Base-by-base conservation (phyloP, 2,329 filamentous ascomycete species). In the Neopestalotiopsis clavispora region DNA sequence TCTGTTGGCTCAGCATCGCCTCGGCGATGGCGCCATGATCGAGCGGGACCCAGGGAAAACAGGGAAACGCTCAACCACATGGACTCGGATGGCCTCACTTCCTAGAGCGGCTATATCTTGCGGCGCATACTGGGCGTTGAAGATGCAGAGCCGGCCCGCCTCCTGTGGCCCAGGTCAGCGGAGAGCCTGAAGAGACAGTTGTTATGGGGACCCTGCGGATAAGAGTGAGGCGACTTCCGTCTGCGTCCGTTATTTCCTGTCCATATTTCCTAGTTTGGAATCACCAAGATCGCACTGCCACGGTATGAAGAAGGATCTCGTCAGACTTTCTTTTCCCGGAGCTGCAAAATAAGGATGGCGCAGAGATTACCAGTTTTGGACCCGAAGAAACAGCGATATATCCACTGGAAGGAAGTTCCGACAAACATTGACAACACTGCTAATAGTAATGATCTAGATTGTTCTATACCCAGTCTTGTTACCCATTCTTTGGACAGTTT, bases 181-280 rank as follows among this genome's bases (percentile, higher is more conserved):
- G 64, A 28, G 32, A 65, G 49, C 7, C 5, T 40, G 14, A 20
- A 20, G 17, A 20, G n/a, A 30, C 1, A 20, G 13, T 38, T 6
- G 34, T 38, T 38, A 40, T 4, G 73, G 69, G 0, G 66, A 72
- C 4, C 71, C 69, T 4, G 67, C 66, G 1, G 72, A 71, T 1
- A 72, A 73, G 14, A 62, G 32, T 38, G 52, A 32, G 13, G 28
- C 34, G n/a, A 30, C 23, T 20, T 10, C 20, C 4, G 64, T 84
- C 2, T 71, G 72, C 20, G 80, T 86, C 13, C 74, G 78, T 28
- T 13, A 80, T 86, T 20, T 84, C 84, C 0, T 81, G 23, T 28
- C 13, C 74, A 78, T 13, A 80, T 86, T 20, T 84, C 84, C 0
- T 81, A 82, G 56, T 76, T 84, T 28, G 82, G 83, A 1, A 78